A percentile compares a stretch with the other conserved stretches of the same genome.
Conservation (phyloP, 2,329 filamentous ascomycete species). For the Thelonectria blattea region DNA sequence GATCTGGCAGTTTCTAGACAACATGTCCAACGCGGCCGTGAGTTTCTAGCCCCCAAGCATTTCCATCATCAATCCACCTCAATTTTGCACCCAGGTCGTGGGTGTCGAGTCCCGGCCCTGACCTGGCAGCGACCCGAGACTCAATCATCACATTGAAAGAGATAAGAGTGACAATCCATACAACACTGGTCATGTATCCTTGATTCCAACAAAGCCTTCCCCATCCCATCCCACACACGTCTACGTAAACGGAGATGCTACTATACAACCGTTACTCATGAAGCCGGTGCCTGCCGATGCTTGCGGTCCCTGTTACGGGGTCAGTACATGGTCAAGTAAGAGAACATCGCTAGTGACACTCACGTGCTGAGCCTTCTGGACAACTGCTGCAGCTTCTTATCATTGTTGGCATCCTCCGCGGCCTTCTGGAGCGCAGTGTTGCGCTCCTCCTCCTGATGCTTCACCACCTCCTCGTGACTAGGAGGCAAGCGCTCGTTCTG, state of each 20-base stretch:
- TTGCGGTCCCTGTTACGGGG: slow-evolving; percentile 38
- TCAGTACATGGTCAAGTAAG: slow-evolving; percentile 4
- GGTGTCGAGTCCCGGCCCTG: slow-evolving; percentile 16
- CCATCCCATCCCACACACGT: slow-evolving; percentile 26
- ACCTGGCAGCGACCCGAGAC: slow-evolving; percentile 21
- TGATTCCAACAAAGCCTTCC: slow-evolving; percentile 22
- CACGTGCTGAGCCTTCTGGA: slow-evolving; percentile 95
- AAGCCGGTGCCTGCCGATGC: slow-evolving; percentile 32
- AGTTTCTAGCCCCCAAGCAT: slow-evolving; percentile 33
- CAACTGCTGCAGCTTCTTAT: slow-evolving; percentile 83
- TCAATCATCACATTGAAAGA: slow-evolving; percentile 30
- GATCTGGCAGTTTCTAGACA: slow-evolving; percentile 32
- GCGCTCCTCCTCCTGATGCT: slow-evolving; percentile 81
- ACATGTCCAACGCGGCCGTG: slow-evolving; percentile 30
- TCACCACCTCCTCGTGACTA: slow-evolving; percentile 87
- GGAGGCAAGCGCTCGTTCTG: slow-evolving; percentile 96
- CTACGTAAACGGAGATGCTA: slow-evolving; percentile 35
- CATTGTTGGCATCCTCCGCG: slow-evolving; percentile 87
- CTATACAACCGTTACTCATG: slow-evolving; percentile 36
- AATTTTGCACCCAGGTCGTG: slow-evolving; percentile 27
- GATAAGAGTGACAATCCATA: slow-evolving; percentile 27
- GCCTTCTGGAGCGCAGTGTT: slow-evolving; percentile 86
- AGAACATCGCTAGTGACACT: slow-evolving; percentile 18
- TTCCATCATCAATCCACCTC: slow-evolving; percentile 29
- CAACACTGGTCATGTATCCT: slow-evolving; percentile 30